phyloP scores from a whole-genome alignment of 305 asterid species.

The Stenogyne calaminthoides region DNA sequence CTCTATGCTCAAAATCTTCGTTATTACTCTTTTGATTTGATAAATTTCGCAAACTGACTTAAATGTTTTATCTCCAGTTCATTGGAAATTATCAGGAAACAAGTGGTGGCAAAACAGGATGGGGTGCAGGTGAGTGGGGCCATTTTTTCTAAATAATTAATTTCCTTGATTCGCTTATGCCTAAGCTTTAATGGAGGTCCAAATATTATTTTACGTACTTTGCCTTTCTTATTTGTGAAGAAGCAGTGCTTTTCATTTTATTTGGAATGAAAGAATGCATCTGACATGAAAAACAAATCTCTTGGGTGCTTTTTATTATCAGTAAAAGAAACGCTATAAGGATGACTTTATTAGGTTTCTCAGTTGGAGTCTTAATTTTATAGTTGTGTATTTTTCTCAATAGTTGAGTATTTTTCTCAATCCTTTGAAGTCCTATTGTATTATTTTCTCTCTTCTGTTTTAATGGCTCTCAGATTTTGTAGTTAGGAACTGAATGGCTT shows the following conservation, averaged over 20 bases:
- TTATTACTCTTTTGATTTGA: neutral
- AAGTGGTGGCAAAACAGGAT: constrained; percentile 73
- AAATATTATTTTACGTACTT: neutral
- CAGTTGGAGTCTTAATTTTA: too few species aligned
- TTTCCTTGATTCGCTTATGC: neutral
- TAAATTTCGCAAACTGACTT: constrained; percentile 25
- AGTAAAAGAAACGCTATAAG: too few species aligned
- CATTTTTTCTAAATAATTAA: constrained; percentile 7
- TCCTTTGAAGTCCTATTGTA: too few species aligned
- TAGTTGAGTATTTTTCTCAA: too few species aligned
- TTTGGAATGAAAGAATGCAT: neutral
- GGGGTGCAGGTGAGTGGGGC: constrained; percentile 84
- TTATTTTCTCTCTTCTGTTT: too few species aligned
- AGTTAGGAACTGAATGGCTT: neutral
- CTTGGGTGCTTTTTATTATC: too few species aligned
- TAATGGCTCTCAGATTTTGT: too few species aligned
- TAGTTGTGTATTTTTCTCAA: too few species aligned
- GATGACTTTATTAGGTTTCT: too few species aligned
- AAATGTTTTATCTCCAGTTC: constrained; percentile 55
- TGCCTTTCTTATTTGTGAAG: neutral
- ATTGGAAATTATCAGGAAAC: constrained; percentile 95
- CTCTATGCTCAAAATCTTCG: neutral
- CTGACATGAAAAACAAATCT: too few species aligned
- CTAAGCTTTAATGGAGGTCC: neutral
- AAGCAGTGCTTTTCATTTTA: constrained; percentile 9